phyloP scores from a whole-genome alignment of 371 early-diverging fungal species.

The Mortierella sp. region DNA sequence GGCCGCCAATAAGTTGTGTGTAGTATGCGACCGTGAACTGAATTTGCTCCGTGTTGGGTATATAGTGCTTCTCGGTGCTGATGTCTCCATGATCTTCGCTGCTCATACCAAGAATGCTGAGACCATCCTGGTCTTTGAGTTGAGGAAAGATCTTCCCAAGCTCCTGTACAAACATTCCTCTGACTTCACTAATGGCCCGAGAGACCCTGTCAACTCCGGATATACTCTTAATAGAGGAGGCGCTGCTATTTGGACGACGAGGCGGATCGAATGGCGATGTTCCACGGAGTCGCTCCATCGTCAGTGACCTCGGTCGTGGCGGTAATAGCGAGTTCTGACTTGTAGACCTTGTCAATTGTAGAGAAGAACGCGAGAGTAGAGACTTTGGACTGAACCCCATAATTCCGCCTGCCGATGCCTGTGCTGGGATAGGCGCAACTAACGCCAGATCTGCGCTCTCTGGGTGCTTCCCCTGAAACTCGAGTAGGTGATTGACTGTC shows the following conservation, averaged over 20 bases:
- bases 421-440: conserved; percentile 18
- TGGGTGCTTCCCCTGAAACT: conserved; percentile 38
- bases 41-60: conserved; percentile 53
- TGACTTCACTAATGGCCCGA: conserved; percentile 50
- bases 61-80: conserved; percentile 35
- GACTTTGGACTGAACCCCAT: conserved; percentile 36
- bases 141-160: conserved; percentile 53
- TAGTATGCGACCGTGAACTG: conserved; percentile 52
- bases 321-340: conserved; percentile 28
- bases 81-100: conserved; percentile 25
- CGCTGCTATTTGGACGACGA: conserved; percentile 22
- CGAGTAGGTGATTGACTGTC: conserved; percentile 55
- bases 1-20: conserved; percentile 35
- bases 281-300: conserved; percentile 36
- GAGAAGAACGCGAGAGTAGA: conserved; percentile 40
- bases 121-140: conserved; percentile 53
- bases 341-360: conserved; percentile 27
- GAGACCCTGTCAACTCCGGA: conserved; percentile 44
- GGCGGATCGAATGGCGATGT: conserved; percentile 33
- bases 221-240: conserved; percentile 18
- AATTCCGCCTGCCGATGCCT: conserved; percentile 6
- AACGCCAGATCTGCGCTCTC: conserved; percentile 29
- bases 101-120: conserved; percentile 53
- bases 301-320: conserved; percentile 38
- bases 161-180: conserved; percentile 55